Evolutionary conservation across 768 basidiomycete species (phyloP).

Genomic region (Fomitopsis serialis): DNA sequence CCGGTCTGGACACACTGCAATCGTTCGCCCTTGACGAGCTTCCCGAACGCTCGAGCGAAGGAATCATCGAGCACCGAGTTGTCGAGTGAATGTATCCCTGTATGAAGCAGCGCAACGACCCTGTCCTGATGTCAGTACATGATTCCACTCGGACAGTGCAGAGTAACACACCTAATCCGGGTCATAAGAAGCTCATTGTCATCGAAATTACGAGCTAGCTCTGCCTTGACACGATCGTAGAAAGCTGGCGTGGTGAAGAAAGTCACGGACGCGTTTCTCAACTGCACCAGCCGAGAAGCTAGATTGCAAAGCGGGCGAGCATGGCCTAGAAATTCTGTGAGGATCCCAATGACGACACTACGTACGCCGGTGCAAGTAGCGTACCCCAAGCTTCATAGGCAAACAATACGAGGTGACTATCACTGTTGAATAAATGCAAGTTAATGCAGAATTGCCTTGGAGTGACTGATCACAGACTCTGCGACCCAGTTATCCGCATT

Average conservation of each 20-base stretch:
- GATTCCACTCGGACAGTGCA: neutral
- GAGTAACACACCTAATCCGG: neutral
- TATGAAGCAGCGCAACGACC: slow-evolving; percentile 4
- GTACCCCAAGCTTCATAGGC: slow-evolving; percentile 6
- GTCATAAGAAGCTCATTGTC: slow-evolving; percentile 3
- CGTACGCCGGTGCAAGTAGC: neutral
- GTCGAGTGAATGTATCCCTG: neutral
- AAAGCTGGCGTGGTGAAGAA: slow-evolving; percentile 4
- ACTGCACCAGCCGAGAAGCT: too few relatives aligned
- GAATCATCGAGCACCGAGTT: too few relatives aligned
- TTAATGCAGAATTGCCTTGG: too few relatives aligned
- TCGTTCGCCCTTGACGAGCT: slow-evolving; percentile 2
- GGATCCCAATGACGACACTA: neutral
- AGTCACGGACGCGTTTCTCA: too few relatives aligned
- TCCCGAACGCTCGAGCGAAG: slow-evolving; percentile 3
- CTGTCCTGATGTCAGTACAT: neutral
- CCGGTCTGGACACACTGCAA: slow-evolving; percentile 6
- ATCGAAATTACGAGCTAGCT: too few relatives aligned
- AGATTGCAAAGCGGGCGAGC: too few relatives aligned
- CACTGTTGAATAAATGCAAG: too few relatives aligned
- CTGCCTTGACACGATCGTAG: too few relatives aligned
- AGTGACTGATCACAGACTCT: too few relatives aligned
- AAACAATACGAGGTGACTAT: neutral
- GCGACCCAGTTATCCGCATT: too few relatives aligned
- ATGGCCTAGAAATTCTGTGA: too few relatives aligned